A percentile compares a stretch with the other conserved stretches of the same genome.
Evolutionary conservation across 371 early-diverging fungal species (phyloP).

Genomic region (Haplosporangium sp.): DNA sequence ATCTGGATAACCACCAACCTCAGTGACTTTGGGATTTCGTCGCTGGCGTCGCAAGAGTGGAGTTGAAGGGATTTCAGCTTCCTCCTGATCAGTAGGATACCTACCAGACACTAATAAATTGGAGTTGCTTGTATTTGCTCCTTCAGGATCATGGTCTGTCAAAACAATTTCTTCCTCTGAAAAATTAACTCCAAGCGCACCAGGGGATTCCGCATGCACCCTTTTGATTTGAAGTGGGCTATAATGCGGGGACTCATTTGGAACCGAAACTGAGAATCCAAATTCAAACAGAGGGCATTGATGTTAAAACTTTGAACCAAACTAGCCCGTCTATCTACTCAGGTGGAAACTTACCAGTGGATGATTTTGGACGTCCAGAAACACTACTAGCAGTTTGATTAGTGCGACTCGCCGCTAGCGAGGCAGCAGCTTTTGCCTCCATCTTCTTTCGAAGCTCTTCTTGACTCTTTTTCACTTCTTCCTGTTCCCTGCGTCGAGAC

Average conservation of each 20-base stretch:
- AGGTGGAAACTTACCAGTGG: conserved; percentile 19
- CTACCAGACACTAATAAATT: background rate
- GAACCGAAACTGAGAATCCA: conserved; percentile 17
- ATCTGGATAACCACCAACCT: conserved; percentile 1
- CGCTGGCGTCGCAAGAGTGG: conserved; percentile 30
- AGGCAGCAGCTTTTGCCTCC: conserved; percentile 1
- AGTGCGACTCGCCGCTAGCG: background rate
- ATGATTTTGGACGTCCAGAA: conserved; percentile 29
- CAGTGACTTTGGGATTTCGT: conserved; percentile 2
- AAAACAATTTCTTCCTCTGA: conserved; percentile 42
- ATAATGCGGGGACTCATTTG: conserved; percentile 14
- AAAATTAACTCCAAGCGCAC: conserved; percentile 20
- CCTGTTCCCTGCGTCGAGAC: conserved; percentile 1
- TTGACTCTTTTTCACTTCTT: conserved; percentile 8
- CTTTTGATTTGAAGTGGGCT: conserved; percentile 4
- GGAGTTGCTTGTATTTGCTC: background rate
- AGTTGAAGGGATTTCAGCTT: conserved; percentile 25
- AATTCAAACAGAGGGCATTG: background rate
- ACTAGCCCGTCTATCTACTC: background rate
- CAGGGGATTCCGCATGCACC: conserved; percentile 28
- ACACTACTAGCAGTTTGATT: conserved; percentile 13
- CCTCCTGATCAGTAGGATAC: conserved; percentile 10
- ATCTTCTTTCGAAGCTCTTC: conserved; percentile 10
- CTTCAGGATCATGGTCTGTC: conserved; percentile 15
- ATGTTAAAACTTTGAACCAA: background rate